Conservation (phyloP, 2,329 filamentous ascomycete genomes). For the Penicillium sp. region DNA sequence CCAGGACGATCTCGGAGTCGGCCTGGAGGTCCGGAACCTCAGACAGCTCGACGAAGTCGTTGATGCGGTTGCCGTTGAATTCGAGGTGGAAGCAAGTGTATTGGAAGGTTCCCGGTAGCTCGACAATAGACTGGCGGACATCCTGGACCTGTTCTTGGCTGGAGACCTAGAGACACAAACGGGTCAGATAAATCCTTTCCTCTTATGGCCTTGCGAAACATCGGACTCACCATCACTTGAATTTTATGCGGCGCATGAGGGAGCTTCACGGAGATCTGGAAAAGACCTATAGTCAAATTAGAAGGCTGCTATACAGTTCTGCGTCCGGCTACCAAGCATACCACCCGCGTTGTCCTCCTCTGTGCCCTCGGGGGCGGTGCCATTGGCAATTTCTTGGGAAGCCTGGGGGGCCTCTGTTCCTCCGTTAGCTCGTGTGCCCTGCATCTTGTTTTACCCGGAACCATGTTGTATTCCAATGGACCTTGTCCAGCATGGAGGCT, state of each 20-base stretch:
- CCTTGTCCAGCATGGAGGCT: constrained; percentile 6
- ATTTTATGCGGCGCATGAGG: constrained; percentile 72
- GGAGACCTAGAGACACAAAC: constrained; percentile 54
- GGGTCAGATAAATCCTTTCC: constrained; percentile 18
- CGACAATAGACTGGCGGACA: constrained; percentile 90
- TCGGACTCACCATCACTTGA: constrained; percentile 67
- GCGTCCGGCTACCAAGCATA: constrained; percentile 16
- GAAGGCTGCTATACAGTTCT: constrained; percentile 3
- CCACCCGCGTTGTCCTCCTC: constrained; percentile 33
- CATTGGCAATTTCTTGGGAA: constrained; percentile 28
- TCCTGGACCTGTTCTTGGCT: constrained; percentile 95
- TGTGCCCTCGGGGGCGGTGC: constrained; percentile 27
- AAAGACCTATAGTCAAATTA: constrained; percentile 42
- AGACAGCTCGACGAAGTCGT: constrained; percentile 86
- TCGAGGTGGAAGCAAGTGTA: constrained; percentile 99
- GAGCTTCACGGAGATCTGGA: constrained; percentile 68
- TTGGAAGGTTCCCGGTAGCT: constrained; percentile 83
- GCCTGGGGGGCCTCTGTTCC: constrained; percentile 26
- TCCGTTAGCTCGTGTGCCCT: constrained; percentile 8
- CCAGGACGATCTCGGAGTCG: constrained; percentile 68
- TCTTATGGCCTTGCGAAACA: constrained; percentile 5
- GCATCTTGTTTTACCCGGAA: constrained; percentile 1
- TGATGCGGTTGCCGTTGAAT: constrained; percentile 77
- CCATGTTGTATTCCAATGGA: constrained; percentile 7
- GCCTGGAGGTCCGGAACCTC: constrained; percentile 72